Evolutionary conservation across 768 basidiomycete genomes (phyloP), one percentile per base, ranked within the genome.

Genomic region (Cyclocybe aegerita): DNA sequence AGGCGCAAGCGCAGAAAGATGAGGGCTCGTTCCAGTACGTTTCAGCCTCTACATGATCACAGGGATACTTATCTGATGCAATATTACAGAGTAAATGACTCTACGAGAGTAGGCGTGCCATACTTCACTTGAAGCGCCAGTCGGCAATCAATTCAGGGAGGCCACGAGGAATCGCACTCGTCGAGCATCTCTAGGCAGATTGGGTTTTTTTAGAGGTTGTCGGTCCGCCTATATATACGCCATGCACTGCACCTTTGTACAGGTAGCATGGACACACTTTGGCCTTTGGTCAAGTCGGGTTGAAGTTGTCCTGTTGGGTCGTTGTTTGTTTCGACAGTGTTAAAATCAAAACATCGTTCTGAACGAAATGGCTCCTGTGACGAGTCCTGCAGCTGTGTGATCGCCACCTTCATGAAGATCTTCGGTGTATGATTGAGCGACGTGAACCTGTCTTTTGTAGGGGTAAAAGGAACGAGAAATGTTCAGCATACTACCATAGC

Each of bases 1-100:
- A 81, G 91, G 68, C 88, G 90, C 73, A 93, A 93, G 67, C 88
- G 90, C 80, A 86, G 90, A 88, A 93, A 93, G 82, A 93, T 93
- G 90, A 84, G 90, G 70, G 90, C 90, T 56, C 90, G 90, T 74
- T 93, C 90, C 80, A 93, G 90, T 93, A 61, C 59, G 90, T 86
- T 38, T 60, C 33, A 23, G 39, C 12, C 15, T 50, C 23, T 45
- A 7, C 42, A 45, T 11, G 49, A 15, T 7, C 14, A 0, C 12
- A 15, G 17, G 17, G 33, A 23, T 43, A 16, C 17, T 11, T 56
- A 48, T 10, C 32, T 53, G 29, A 44, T 39, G 32, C 23, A 0
- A 7, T 16, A 15, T 30, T 43, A n/a, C 67, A 74, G 74, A 74
- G 68, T 75, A 75, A 74, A 62, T 58, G 61, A 50, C 57, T 58